phyloP scores from a whole-genome alignment of 371 early-diverging fungal species.

The Mucor ambiguus region DNA sequence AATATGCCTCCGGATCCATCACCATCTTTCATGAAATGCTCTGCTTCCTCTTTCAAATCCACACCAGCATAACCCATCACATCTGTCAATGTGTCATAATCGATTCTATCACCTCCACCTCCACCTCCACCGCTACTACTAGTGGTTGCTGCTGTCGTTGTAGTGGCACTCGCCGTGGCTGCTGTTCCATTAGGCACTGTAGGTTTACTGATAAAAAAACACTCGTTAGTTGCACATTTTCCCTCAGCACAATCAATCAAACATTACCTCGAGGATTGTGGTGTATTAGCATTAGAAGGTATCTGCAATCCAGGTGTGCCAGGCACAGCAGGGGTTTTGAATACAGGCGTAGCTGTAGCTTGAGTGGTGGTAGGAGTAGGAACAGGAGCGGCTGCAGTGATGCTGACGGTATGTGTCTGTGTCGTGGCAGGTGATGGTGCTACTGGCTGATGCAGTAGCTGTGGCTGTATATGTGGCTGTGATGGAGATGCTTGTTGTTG shows the following conservation, averaged over 20 bases:
- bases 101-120: constrained; percentile 45
- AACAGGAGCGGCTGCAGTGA: neutral
- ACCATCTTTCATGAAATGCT: constrained; percentile 48
- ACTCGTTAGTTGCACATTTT: neutral
- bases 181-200: neutral
- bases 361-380: neutral
- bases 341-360: constrained; percentile 18
- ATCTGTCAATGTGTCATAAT: constrained; percentile 73
- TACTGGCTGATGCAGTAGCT: constrained; percentile 16
- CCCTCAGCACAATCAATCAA: neutral
- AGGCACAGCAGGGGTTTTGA: constrained; percentile 39
- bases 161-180: neutral
- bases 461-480: constrained; percentile 9
- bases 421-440: neutral
- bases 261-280: constrained; percentile 18
- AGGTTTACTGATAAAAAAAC: constrained; percentile 11
- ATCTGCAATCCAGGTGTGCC: constrained; percentile 29
- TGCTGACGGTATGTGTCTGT: constrained; percentile 8
- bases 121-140: constrained; percentile 15
- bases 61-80: constrained; percentile 90
- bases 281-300: constrained; percentile 22
- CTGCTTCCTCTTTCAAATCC: constrained; percentile 74
- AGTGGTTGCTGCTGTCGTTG: constrained; percentile 11
- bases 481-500: neutral
- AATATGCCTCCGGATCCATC: constrained; percentile 29